These are phyloP conservation scores for Marasmius sp. DNA, from an alignment of 1,284 basidiomycete genomes.

Conservation along the genomic window DNA sequence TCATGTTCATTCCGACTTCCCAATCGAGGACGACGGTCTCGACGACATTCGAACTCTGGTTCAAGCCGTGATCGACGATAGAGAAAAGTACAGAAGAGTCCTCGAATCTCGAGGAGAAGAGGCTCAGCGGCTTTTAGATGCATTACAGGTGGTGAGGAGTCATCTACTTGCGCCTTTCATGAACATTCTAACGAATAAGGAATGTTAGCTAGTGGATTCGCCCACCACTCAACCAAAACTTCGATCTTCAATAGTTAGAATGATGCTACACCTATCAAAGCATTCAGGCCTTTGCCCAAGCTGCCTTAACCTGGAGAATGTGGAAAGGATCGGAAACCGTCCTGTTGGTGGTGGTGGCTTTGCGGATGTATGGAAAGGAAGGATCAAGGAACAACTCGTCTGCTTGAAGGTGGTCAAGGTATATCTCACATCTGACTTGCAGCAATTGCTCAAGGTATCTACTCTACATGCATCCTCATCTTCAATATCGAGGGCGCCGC, in stretches of 20 bases:
- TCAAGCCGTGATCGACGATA: no score
- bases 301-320: slow-evolving; percentile 3
- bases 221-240: not conserved
- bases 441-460: not conserved
- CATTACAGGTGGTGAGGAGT: not conserved
- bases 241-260: not conserved
- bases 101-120: not conserved
- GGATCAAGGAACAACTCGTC: not conserved
- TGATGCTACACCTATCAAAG: slow-evolving; percentile 1
- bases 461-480: not conserved
- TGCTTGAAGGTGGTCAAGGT: slow-evolving; percentile 7
- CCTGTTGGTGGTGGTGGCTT: slow-evolving; percentile 2
- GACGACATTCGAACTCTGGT: no score
- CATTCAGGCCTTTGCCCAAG: not conserved
- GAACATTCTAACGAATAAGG: not conserved
- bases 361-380: slow-evolving; percentile 6
- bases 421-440: not conserved
- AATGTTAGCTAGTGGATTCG: not conserved
- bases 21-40: no score
- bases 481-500: slow-evolving; percentile 15
- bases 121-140: not conserved
- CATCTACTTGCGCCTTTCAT: not conserved
- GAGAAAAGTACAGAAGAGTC: no score
- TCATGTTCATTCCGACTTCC: no score
- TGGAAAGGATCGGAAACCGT: not conserved